Conservation (phyloP, 1,139 yeast species). For the Kurtzmaniella quercitrusa region DNA sequence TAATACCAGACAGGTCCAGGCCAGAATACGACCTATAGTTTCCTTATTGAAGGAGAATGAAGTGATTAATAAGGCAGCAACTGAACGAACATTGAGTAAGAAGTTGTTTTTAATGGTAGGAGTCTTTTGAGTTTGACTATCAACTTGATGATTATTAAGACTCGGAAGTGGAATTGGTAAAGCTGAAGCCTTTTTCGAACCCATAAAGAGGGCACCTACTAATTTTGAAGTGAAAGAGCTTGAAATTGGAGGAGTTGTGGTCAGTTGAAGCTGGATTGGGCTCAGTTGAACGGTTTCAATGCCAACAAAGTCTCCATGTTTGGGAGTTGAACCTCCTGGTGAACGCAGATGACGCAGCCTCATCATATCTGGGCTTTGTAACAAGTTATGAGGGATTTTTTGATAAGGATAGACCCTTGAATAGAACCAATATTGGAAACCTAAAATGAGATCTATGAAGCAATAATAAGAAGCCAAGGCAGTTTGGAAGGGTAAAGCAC, state of each 20-base stretch:
- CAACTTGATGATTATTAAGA: too few species aligned
- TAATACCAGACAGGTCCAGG: slow-evolving; percentile 73
- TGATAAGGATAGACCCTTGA: slow-evolving; percentile 18
- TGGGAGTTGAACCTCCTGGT: not conserved
- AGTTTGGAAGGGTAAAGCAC: slow-evolving; percentile 72
- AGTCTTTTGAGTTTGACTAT: slow-evolving; percentile 2
- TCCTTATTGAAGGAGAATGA: not conserved
- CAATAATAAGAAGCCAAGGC: slow-evolving; percentile 68
- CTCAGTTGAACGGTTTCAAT: not conserved
- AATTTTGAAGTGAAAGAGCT: slow-evolving; percentile 5
- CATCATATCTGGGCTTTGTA: slow-evolving; percentile 22
- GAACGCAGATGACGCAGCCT: slow-evolving; percentile 8
- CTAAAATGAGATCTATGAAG: slow-evolving; percentile 64
- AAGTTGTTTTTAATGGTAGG: slow-evolving; percentile 6
- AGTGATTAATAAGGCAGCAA: not conserved
- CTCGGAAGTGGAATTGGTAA: slow-evolving; percentile 7
- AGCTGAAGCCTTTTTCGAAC: slow-evolving; percentile 9
- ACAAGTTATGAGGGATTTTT: slow-evolving; percentile 19
- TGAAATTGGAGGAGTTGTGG: not conserved
- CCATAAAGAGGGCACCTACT: slow-evolving; percentile 4
- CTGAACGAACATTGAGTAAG: not conserved
- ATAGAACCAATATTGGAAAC: slow-evolving; percentile 47
- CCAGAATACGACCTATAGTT: slow-evolving; percentile 47
- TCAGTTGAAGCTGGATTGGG: not conserved
- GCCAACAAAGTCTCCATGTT: not conserved